Conservation (phyloP, 83 land plant species). For the Thuja plicata region DNA sequence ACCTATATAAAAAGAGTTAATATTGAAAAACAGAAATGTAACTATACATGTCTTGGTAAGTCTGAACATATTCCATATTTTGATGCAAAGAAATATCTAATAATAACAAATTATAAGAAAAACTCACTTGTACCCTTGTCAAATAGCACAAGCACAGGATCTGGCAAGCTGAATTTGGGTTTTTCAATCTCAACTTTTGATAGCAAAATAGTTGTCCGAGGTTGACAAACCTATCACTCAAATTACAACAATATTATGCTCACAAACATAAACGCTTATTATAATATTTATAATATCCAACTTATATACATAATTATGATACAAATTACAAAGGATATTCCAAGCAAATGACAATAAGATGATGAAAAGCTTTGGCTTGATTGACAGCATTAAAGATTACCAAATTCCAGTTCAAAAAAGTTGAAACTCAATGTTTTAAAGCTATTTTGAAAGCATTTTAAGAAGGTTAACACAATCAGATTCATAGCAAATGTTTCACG, state of each 20-base stretch:
- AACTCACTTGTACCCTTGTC: constrained; percentile 68
- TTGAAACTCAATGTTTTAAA: neutral
- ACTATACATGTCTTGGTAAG: neutral
- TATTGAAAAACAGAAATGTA: neutral
- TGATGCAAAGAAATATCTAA: neutral
- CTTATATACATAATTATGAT: neutral
- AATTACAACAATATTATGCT: constrained; percentile 8
- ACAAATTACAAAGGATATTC: neutral
- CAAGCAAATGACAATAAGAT: neutral
- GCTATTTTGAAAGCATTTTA: neutral
- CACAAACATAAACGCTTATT: neutral
- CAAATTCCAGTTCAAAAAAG: neutral
- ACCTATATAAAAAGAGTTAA: neutral
- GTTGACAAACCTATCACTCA: constrained; percentile 58
- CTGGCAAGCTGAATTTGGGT: constrained; percentile 55
- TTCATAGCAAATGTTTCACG: neutral
- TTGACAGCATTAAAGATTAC: neutral
- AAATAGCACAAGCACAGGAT: constrained; percentile 60
- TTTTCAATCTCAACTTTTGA: constrained; percentile 75
- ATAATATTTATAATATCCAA: neutral
- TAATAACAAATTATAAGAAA: neutral
- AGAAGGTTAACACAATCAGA: neutral
- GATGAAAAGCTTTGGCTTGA: neutral
- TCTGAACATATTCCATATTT: neutral
- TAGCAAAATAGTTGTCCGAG: constrained; percentile 52